A percentile compares a stretch with the other conserved stretches of the same genome.
Evolutionary conservation across 352 stramenopile genomes (phyloP).

Genomic region (Plasmopara muralis): DNA sequence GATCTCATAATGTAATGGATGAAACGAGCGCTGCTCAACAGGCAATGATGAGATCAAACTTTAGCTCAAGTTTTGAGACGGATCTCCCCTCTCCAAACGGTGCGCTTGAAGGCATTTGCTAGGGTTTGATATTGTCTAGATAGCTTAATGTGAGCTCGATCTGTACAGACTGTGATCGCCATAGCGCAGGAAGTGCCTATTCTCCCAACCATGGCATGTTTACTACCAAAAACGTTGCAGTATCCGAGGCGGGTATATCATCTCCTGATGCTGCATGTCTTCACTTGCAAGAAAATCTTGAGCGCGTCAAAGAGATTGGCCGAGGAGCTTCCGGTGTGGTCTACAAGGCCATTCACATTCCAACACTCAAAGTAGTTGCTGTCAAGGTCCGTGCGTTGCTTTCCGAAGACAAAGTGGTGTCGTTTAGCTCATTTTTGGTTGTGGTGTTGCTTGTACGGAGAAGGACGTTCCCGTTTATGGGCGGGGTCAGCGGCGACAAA

Average conservation of each 20-base stretch:
- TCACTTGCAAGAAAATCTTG: slow-evolving; percentile 80
- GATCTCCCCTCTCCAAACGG: slow-evolving; percentile 59
- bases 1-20: slow-evolving; percentile 7
- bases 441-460: slow-evolving; percentile 3
- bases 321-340: slow-evolving; percentile 81
- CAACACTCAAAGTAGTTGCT: slow-evolving; percentile 85
- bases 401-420: background rate
- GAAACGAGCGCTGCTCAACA: slow-evolving; percentile 55
- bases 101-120: slow-evolving; percentile 14
- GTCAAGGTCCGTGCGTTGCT: slow-evolving; percentile 55
- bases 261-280: slow-evolving; percentile 69
- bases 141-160: slow-evolving; percentile 1
- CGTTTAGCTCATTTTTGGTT: slow-evolving; percentile 10
- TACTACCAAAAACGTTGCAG: slow-evolving; percentile 71
- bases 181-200: slow-evolving; percentile 76
- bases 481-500: slow-evolving; percentile 75
- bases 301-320: slow-evolving; percentile 70
- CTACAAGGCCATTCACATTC: slow-evolving; percentile 88
- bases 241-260: slow-evolving; percentile 82
- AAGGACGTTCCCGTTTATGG: slow-evolving; percentile 85
- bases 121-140: background rate
- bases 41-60: slow-evolving; percentile 67
- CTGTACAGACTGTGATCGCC: slow-evolving; percentile 35
- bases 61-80: slow-evolving; percentile 64
- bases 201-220: slow-evolving; percentile 86